Evolutionary conservation across 495 filamentous ascomycete genomes (phyloP), one percentile per base, ranked within the genome.

Genomic region (Penicillium coffeae): DNA sequence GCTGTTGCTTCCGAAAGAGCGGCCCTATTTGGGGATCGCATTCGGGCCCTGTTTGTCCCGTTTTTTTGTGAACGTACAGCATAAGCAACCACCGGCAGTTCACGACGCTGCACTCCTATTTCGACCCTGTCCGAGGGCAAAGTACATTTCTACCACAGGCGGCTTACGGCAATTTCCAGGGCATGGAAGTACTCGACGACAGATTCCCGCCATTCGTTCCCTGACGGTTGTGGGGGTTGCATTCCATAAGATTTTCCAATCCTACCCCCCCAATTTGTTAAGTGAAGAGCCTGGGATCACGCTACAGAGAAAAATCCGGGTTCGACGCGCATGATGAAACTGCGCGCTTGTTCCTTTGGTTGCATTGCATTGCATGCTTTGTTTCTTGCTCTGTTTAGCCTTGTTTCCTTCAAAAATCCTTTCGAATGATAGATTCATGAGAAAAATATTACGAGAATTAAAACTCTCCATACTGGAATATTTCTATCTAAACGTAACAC

Each of bases 371-470:
- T 50, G 55, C 43, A 60, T 60, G 58, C 57, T 55, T 56, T 48
- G 44, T 62, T 48, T 57, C 48, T 56, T 60, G 36, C 56, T 71
- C 64, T 66, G 49, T 60, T 66, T 71, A 70, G 60, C 65, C 65
- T 52, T 64, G 61, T 58, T 66, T 63, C 58, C 55, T 65, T 64
- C 69, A 63, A 54, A 62, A 60, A 62, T 54, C 63, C 62, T 68
- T 68, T 67, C 51, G 52, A 65, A 65, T 72, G 60, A 73, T 75
- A 72, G 55, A 73, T 47, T 63, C 60, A 72, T 63, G 63, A 44
- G 10, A 71, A 62, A 64, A 63, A 62, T 58, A 64, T 68, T 63
- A 71, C 64, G 69, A 64, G 57, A 69, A 72, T 66, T 60, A 47
- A 65, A 65, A 59, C 36, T 35, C 13, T 47, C 16, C 32, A 21